Percentiles rank a stretch among this genome's conserved stretches.
Conservation (phyloP, 1,284 basidiomycete genomes). For the Puccinia sorghi region DNA sequence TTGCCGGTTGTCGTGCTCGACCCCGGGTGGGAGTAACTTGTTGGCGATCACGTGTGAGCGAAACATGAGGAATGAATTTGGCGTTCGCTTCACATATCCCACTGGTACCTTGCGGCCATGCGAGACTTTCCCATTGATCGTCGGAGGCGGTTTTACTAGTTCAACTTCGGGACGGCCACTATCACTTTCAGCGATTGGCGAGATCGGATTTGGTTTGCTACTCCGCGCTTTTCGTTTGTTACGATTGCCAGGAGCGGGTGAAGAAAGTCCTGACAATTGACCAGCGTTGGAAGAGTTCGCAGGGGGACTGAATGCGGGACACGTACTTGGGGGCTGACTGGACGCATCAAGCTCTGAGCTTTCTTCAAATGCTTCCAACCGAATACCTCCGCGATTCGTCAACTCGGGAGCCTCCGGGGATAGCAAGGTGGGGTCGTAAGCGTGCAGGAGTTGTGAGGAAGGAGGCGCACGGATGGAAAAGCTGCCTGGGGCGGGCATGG, state of each 20-base stretch:
- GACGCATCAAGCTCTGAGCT: constrained; percentile 8
- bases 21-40: constrained; percentile 73
- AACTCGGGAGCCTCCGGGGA: constrained; percentile 1
- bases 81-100: constrained; percentile 80
- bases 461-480: constrained; percentile 45
- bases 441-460: constrained; percentile 6
- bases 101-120: constrained; percentile 59
- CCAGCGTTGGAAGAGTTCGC: not conserved
- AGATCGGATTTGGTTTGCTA: constrained; percentile 11
- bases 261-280: not conserved
- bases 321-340: constrained; percentile 6
- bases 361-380: constrained; percentile 1
- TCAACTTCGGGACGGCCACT: constrained; percentile 17
- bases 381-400: not conserved
- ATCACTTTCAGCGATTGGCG: not conserved
- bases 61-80: constrained; percentile 94
- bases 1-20: constrained; percentile 79
- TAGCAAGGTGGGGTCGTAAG: constrained; percentile 1
- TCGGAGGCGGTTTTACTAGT: constrained; percentile 48
- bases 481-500: constrained; percentile 39
- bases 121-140: constrained; percentile 48
- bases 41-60: constrained; percentile 80
- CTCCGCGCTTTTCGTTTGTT: constrained; percentile 12
- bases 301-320: constrained; percentile 2
- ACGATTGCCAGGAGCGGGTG: not conserved